A percentile compares a stretch with the other conserved stretches of the same genome.
phyloP scores from a whole-genome alignment of 2,329 filamentous ascomycete species.

The Xylaria sp. region DNA sequence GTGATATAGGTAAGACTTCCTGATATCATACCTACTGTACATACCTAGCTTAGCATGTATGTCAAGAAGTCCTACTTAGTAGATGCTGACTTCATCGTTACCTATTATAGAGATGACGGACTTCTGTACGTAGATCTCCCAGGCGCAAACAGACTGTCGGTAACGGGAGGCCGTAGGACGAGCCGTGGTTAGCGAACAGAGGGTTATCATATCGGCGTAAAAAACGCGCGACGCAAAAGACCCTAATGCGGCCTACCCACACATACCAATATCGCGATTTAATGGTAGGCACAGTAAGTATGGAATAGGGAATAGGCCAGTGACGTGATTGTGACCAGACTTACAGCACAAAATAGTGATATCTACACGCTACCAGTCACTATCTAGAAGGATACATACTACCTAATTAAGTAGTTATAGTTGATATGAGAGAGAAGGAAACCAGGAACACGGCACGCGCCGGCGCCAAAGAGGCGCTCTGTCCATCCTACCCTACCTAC shows the following conservation, averaged over 20 bases:
- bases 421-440: not conserved
- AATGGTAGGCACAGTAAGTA: not conserved
- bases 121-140: conserved; percentile 22
- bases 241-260: conserved; percentile 13
- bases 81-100: not conserved
- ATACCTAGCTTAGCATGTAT: not conserved
- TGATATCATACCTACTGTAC: not conserved
- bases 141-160: conserved; percentile 32
- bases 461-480: conserved; percentile 16
- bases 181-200: conserved; percentile 13
- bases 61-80: not conserved
- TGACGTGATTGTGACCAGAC: conserved; percentile 37
- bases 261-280: not conserved
- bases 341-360: not conserved
- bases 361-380: not conserved
- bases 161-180: conserved; percentile 19
- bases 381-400: not conserved
- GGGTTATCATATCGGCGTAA: not conserved
- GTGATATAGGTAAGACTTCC: conserved; percentile 6
- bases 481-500: conserved; percentile 2
- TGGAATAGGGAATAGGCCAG: not conserved
- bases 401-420: not conserved
- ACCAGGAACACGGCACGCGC: not conserved
- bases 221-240: conserved; percentile 17
- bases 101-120: conserved; percentile 17